Base-by-base conservation (phyloP, 1,139 yeast species). In the Yamadazyma diospyri region DNA sequence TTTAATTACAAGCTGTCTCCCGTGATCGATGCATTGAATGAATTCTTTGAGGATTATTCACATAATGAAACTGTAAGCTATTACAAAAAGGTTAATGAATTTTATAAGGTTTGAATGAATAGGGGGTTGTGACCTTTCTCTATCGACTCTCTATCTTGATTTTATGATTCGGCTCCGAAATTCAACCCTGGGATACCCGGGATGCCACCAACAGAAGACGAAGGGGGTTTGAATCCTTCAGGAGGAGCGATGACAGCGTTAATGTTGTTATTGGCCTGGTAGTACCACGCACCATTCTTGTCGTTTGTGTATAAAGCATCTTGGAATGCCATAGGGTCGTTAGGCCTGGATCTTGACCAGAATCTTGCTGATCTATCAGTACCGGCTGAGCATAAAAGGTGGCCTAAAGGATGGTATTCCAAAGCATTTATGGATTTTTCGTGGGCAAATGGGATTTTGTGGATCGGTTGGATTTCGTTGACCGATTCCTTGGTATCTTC, bases 351-450 rank as follows among this genome's bases (percentile, higher is more conserved):
- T 34, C 98, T 70, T 22, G 92, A 80, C 98, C 98, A 92, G 60
- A 92, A 86, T 41, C 97, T 64, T n/a, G 95, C 87, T 9, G 94
- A 79, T 52, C 94, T 76, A 58, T 92, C 98, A 39, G 94, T 88
- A 17, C 97, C 92, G 0, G 97, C 97, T 11, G 96, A 80, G 39
- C 94, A 82, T 29, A 92, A 67, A 35, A 89, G 66, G 58, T 92
- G 97, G 2, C 98, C 98, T 49, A 86, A 67, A 3, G 97, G 97
- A 59, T 89, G 97, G 52, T 88, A 92, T 45, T 89, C 94, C 40
- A 92, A 59, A 2, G 95, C 78, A 61, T 92, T 88, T 32, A 92
- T 80, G 4, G 96, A 94, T 61, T 85, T 84, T 51, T 89, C 97
- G 55, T 92, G 98, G 0, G 97, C 98, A 57, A 75, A 81, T 2